Evolutionary conservation across 2,329 filamentous ascomycete species (phyloP), one percentile per base, ranked within the genome.

Genomic region (Albifimbria verrucaria): DNA sequence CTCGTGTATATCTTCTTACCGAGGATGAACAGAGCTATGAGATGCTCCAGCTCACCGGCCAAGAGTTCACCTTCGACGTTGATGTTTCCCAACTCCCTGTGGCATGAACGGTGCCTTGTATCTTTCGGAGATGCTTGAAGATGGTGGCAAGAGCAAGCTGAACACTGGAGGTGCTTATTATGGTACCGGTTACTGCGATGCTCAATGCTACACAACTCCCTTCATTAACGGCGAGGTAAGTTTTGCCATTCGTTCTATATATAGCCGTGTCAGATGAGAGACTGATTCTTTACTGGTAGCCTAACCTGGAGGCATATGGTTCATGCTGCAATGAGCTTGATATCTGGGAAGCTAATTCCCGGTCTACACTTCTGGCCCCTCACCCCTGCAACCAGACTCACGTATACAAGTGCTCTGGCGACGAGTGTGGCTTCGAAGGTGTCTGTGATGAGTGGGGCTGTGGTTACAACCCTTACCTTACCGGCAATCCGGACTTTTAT

Each of bases 51-150:
- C 72, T 87, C 48, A 76, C 80, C 23, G 82, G 81, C 62, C 70
- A 79, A 57, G 85, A 88, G 65, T 79, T 88, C 63, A 80, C 80
- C 15, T 87, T 88, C 52, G 84, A 87, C 46, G 83, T 87, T 4
- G 85, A 88, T 61, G 77, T 85, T 43, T 85, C 82, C 23, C 77
- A 80, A 58, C 73, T 88, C 81, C 82, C 15, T 89, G 86, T 58
- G 86, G 86, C 53, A 73, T 88, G 64, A 88, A 89, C 66, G 85
- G 85, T 55, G 85, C 85, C 20, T 65, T 88, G 26, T 87, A 88
- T 69, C 78, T 88, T 17, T 72, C 70, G 20, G 72, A 76, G 65
- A 77, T 77, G 74, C 76, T 81, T 11, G 71, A 75, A 7, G 81
- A 86, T 60, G 87, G 87, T 59, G 86, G 84, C 28, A 57, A 76